Evolutionary conservation across 441 rosid genomes (phyloP).

Genomic region (Corymbia calophylla): DNA sequence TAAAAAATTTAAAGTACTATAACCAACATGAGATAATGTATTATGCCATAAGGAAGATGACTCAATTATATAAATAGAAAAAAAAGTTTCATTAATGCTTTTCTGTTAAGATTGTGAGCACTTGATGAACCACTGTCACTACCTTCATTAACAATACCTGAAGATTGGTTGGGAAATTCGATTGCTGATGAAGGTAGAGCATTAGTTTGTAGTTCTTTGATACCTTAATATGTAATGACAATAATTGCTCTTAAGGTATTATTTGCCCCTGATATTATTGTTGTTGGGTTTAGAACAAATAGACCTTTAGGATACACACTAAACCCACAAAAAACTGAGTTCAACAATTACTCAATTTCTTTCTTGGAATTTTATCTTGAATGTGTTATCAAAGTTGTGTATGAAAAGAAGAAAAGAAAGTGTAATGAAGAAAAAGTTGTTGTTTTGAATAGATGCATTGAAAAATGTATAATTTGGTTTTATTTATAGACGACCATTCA

Average conservation of each 20-base stretch:
- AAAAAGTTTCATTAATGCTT: neutral
- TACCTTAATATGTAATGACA: no score
- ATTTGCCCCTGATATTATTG: neutral
- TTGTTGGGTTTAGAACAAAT: no score
- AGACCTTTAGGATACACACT: no score
- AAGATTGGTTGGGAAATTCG: neutral
- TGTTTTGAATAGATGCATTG: neutral
- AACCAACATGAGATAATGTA: neutral
- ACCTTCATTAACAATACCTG: accelerated
- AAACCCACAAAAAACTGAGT: no score
- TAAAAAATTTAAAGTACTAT: no score
- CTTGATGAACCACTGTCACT: accelerated
- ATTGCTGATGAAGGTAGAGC: neutral
- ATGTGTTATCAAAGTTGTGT: no score
- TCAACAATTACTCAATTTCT: no score
- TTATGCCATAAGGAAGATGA: neutral
- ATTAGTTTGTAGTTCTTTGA: neutral
- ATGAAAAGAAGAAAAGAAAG: no score
- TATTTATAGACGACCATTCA: neutral
- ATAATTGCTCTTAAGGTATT: no score
- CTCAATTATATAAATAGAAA: neutral
- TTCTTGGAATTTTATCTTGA: no score
- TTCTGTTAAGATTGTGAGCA: accelerated
- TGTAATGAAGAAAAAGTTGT: no score
- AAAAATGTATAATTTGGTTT: no score